Conservation (phyloP, 441 rosid species). For the Gossypium schwendimanii region DNA sequence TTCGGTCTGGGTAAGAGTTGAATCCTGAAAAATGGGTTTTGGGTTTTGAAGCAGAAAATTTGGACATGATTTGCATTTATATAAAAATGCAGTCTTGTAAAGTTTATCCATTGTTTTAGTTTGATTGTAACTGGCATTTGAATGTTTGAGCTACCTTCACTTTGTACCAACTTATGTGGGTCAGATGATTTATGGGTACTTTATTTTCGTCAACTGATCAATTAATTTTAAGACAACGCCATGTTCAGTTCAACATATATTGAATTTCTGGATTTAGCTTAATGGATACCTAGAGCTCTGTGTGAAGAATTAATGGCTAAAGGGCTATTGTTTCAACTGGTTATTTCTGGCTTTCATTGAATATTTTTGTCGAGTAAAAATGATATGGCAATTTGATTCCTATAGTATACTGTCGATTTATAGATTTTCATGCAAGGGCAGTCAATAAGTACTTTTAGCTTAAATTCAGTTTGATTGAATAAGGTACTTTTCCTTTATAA, state of each 20-base stretch:
- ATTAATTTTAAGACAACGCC: not conserved
- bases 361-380: not conserved
- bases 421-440: not conserved
- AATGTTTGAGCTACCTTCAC: not conserved
- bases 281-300: not conserved
- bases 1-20: not conserved
- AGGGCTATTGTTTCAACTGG: not conserved
- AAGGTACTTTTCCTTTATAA: not conserved
- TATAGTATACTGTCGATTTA: not conserved
- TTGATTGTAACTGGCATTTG: not conserved
- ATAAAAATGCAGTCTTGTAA: not conserved
- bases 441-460: not conserved
- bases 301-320: not conserved
- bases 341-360: not conserved
- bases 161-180: not conserved
- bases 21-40: conserved; percentile 20
- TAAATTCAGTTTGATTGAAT: not conserved
- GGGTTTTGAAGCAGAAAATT: conserved; percentile 3
- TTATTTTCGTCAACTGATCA: not conserved
- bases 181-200: not conserved
- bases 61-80: conserved; percentile 3
- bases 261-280: not conserved
- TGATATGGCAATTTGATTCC: not conserved
- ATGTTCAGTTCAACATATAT: not conserved
- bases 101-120: not conserved